These are phyloP conservation scores for Pinus taeda DNA, from an alignment of 75 land plant species.

Conservation along the genomic window DNA sequence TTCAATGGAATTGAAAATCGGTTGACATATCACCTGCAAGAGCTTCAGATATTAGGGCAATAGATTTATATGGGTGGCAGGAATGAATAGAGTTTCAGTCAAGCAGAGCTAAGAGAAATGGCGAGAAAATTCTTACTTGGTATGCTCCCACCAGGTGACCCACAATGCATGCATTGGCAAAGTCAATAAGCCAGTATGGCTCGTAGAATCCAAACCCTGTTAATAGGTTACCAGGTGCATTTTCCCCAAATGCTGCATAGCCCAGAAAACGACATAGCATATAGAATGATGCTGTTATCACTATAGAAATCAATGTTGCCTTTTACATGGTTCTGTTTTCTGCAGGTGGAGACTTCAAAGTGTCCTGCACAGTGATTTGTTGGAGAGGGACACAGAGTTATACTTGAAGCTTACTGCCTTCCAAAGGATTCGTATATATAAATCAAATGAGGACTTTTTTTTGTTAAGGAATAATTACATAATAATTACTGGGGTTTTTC, in stretches of 20 bases:
- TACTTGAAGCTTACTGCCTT: not conserved
- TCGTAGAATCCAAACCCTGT: conserved; percentile 73
- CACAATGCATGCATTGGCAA: conserved; percentile 78
- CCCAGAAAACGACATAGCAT: conserved; percentile 68
- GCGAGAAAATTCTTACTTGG: conserved; percentile 38
- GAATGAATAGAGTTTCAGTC: not conserved
- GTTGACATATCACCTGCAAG: conserved; percentile 33
- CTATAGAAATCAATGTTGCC: conserved; percentile 41
- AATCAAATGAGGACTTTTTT: too few species aligned
- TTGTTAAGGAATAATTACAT: too few species aligned
- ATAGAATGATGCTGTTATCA: conserved; percentile 59
- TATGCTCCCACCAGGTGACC: conserved; percentile 75
- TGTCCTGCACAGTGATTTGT: conserved; percentile 40
- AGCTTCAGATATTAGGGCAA: not conserved
- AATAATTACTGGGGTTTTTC: too few species aligned
- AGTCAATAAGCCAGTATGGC: conserved; percentile 73
- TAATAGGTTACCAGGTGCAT: conserved; percentile 67
- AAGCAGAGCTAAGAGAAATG: not conserved
- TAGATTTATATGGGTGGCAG: not conserved
- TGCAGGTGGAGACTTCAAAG: conserved; percentile 65
- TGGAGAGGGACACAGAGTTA: not conserved
- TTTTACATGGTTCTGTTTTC: conserved; percentile 71
- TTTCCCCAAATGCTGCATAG: conserved; percentile 78
- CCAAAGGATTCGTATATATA: not conserved
- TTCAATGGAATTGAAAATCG: conserved; percentile 31